Evolutionary conservation across 1,284 basidiomycete genomes (phyloP), one percentile per base, ranked within the genome.

Genomic region (Moesziomyces globuligerus): DNA sequence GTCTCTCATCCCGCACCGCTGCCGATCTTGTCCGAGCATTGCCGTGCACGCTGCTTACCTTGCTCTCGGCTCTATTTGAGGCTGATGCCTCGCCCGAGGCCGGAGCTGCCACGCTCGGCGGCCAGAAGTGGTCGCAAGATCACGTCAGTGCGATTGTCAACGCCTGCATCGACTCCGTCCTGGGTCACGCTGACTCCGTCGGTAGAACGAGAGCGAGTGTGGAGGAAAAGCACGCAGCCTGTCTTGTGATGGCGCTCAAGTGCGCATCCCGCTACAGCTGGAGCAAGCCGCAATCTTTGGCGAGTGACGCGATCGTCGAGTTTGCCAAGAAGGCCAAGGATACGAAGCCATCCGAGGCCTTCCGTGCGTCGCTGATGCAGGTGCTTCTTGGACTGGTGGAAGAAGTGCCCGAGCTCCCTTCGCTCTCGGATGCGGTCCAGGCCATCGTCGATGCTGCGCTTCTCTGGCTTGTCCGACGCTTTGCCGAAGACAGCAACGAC

Each of bases 401-500:
- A 4, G 23, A 49, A 17, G 46, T 46, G 9, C 36, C 51, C 7
- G 26, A 36, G 3, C 23, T 65, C 18, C 51, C 57, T 39, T 29
- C 21, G 7, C 26, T 72, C 20, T 26, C 39, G 9, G 47, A 54
- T 13, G 39, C 59, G n/a, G 38, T 65, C 10, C 70, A 75, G 28
- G 38, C 48, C 0, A 40, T 65, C 3, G n/a, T 70, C 20, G 66
- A 75, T 15, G 55, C 65, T 17, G 48, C 47, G 2, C 52, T 78
- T 11, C 72, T 76, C 13, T 83, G 79, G 80, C 56, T 83, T 4
- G 83, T 83, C 1, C 66, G 82, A 17, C 74, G 82, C 17, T 83
- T 83, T 41, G 83, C 83, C 4, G 83, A 83, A 37, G 82, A 83
- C 48, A 71, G 60, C 29, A 68, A 60, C 25, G 81, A 83, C 43